Evolutionary conservation across 1,284 basidiomycete genomes (phyloP).

Genomic region (Leccinum solheimii): DNA sequence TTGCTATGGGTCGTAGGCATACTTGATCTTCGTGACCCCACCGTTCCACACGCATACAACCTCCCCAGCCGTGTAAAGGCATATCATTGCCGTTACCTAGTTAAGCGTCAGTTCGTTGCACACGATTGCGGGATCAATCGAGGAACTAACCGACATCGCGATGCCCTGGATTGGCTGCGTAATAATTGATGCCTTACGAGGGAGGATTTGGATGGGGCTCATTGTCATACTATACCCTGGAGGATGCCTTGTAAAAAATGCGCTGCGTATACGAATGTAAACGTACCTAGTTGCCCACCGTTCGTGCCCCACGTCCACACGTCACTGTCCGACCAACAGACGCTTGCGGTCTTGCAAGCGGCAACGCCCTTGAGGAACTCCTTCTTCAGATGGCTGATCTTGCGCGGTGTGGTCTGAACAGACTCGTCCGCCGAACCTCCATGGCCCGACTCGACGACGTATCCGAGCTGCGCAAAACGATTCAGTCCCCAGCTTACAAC

Average conservation of each 20-base stretch:
- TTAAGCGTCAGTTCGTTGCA: constrained; percentile 5
- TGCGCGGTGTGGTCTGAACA: constrained; percentile 76
- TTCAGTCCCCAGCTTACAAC: constrained; percentile 92
- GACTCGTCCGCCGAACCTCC: constrained; percentile 48
- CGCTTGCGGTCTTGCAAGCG: constrained; percentile 85
- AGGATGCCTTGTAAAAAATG: background rate
- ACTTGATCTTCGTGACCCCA: constrained; percentile 74
- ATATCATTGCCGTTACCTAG: constrained; percentile 83
- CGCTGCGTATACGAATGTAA: background rate
- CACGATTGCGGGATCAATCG: background rate
- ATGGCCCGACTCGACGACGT: constrained; percentile 64
- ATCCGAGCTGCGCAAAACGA: constrained; percentile 87
- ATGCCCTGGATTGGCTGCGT: constrained; percentile 69
- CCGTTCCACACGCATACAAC: constrained; percentile 86
- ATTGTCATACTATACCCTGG: constrained; percentile 73
- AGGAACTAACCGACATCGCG: constrained; percentile 62
- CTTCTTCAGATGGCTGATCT: constrained; percentile 81
- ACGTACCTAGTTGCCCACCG: constrained; percentile 83
- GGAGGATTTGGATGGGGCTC: constrained; percentile 78
- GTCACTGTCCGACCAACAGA: constrained; percentile 85
- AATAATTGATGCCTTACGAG: constrained; percentile 83
- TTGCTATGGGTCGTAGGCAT: constrained; percentile 21
- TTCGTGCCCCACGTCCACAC: constrained; percentile 98
- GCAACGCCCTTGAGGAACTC: constrained; percentile 82
- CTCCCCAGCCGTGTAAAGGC: constrained; percentile 72